Base-by-base conservation (phyloP, 2,329 filamentous ascomycete genomes). In the Xylaria sp. region DNA sequence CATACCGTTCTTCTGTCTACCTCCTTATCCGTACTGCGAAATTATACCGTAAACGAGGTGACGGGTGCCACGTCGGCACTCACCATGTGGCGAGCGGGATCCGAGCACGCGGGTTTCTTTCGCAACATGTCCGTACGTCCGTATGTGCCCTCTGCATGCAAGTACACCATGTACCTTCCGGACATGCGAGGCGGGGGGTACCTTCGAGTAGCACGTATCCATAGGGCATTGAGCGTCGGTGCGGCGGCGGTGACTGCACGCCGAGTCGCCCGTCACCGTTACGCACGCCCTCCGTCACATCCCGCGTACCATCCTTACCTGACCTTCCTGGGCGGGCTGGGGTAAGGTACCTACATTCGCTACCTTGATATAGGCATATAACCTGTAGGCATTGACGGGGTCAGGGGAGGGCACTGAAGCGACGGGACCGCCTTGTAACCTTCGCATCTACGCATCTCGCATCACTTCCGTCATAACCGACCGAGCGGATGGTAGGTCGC, bases 271-370 rank as follows among this genome's bases (percentile, higher is more conserved):
- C 50, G 43, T 56, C 52, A 51, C 52, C 44, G 55, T 52, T 56
- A 54, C 58, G 48, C 50, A 59, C 54, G 42, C 52, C 52, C 50
- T 48, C 45, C 44, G 46, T 50, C 52, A 54, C 52, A 57, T 47
- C 57, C 52, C n/a, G n/a, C n/a, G n/a, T n/a, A n/a, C n/a, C n/a
- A n/a, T n/a, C n/a, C n/a, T n/a, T n/a, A n/a, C n/a, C n/a, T n/a
- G n/a, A n/a, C n/a, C n/a, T n/a, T n/a, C n/a, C n/a, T n/a, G n/a
- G n/a, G n/a, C n/a, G n/a, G n/a, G n/a, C n/a, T n/a, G n/a, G n/a
- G n/a, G n/a, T n/a, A n/a, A n/a, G n/a, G n/a, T n/a, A n/a, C n/a
- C n/a, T n/a, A n/a, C n/a, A n/a, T n/a, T n/a, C n/a, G n/a, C n/a
- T n/a, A n/a, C n/a, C n/a, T n/a, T n/a, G n/a, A n/a, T n/a, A n/a